phyloP scores from a whole-genome alignment of 768 basidiomycete genomes.

The Cystobasidium ongulense region DNA sequence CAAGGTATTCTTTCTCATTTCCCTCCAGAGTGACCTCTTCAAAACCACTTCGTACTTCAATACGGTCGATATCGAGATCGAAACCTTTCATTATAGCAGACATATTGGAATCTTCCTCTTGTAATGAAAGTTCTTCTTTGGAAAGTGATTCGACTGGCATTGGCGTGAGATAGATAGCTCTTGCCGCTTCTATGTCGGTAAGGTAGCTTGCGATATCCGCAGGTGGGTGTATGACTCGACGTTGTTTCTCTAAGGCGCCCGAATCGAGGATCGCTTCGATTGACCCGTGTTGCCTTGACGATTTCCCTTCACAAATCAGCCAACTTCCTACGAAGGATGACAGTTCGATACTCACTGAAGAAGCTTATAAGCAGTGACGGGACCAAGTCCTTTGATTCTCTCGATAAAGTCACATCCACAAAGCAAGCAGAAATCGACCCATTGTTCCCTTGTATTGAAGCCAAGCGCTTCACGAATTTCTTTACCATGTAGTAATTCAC shows the following conservation, averaged over 20 bases:
- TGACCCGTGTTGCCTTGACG: slow-evolving; percentile 18
- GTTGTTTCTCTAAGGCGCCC: neutral
- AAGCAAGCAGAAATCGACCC: slow-evolving; percentile 30
- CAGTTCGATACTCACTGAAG: neutral
- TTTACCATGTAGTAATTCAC: slow-evolving; percentile 17
- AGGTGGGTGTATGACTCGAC: neutral
- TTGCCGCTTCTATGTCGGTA: slow-evolving; percentile 12
- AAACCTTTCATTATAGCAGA: slow-evolving; percentile 5
- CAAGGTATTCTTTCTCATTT: neutral
- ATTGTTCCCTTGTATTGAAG: slow-evolving; percentile 20
- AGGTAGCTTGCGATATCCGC: slow-evolving; percentile 15
- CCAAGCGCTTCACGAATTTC: slow-evolving; percentile 18
- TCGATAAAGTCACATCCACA: slow-evolving; percentile 32
- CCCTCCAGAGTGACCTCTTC: neutral
- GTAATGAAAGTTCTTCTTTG: neutral
- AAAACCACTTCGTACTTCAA: neutral
- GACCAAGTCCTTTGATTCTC: slow-evolving; percentile 18
- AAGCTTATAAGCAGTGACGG: slow-evolving; percentile 20
- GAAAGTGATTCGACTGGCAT: neutral
- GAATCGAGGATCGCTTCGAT: slow-evolving; percentile 27
- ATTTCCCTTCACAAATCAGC: neutral
- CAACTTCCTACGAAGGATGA: neutral
- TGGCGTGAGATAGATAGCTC: slow-evolving; percentile 18
- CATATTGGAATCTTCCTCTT: slow-evolving; percentile 13
- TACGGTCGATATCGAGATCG: slow-evolving; percentile 4